Evolutionary conservation across 75 land plant species (phyloP), one percentile per base, ranked within the genome.

Genomic region (Isoetes taiwanensis): DNA sequence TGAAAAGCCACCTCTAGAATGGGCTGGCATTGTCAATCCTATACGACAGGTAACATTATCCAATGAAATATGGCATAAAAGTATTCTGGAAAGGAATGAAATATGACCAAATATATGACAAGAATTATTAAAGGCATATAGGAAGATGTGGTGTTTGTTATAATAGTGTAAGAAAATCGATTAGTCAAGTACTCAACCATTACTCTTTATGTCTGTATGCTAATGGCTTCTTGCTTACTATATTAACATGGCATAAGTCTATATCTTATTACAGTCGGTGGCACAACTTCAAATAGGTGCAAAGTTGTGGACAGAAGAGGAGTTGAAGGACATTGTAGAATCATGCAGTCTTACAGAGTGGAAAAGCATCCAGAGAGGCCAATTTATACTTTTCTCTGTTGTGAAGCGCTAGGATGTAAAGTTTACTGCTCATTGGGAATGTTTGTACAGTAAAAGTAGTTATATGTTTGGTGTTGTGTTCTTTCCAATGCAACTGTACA

Each of bases 371-470:
- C 67, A 84, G 31, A 78, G 75, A 35, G 62, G 73, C 32, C n/a
- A 26, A n/a, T 84, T 84, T 59, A 72, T 81, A 14, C 80, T 84
- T 78, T 35, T 84, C 29, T 72, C 74, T 52, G 84, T 81, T 2
- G 67, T 40, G n/a, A 84, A 84, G 63, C 78, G n/a, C n/a, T n/a
- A n/a, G n/a, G n/a, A n/a, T n/a, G n/a, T n/a, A n/a, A n/a, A n/a
- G n/a, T n/a, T n/a, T n/a, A n/a, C n/a, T n/a, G n/a, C n/a, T n/a
- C n/a, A n/a, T n/a, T n/a, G n/a, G n/a, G n/a, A n/a, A n/a, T n/a
- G n/a, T n/a, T n/a, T n/a, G n/a, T n/a, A n/a, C n/a, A n/a, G n/a
- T n/a, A n/a, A n/a, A n/a, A n/a, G n/a, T n/a, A n/a, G n/a, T n/a
- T n/a, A n/a, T n/a, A n/a, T n/a, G n/a, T n/a, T n/a, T n/a, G n/a